Evolutionary conservation across 2,329 filamentous ascomycete species (phyloP), one percentile per base, ranked within the genome.

Genomic region (Monosporascus sp.): DNA sequence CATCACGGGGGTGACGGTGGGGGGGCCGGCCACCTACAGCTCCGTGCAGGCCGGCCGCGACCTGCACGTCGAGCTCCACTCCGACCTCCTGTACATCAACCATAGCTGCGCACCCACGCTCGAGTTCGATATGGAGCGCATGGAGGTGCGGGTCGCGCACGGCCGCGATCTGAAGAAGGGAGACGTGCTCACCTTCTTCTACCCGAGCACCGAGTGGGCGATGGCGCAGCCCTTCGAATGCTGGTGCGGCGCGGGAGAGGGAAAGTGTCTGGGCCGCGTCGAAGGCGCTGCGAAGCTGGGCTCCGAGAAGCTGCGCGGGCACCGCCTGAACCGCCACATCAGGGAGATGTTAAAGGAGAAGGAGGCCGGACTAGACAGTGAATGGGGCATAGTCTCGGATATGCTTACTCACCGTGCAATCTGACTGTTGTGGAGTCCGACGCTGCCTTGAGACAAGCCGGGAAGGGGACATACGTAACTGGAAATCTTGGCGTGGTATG

Each of bases 161-260:
- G 43, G n/a, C 22, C 24, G 24, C 11, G 43, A 46, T 27, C 43
- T 46, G 9, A 26, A 19, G 9, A 16, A 17, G 22, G 43, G 43
- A 14, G 43, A 46, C 14, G 16, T 22, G 17, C 43, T 46, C 11
- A 26, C n/a, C 16, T 90, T 89, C 73, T 90, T 90, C 71, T 90
- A 90, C 62, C 86, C 87, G 4, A 88, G 84, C 51, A 89, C 86
- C 1, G 87, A 90, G 70, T 90, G 85, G 85, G 64, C 76, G 63
- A 89, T 90, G 86, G 82, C 83, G 34, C 86, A 90, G 73, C 78
- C 84, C 4, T 90, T 90, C 65, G 71, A 80, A 55, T 90, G 87
- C 66, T 73, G 80, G 55, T 90, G 87, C 66, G 76, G 77, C 56
- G 76, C 75, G 3, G 60, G 73, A 0, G 71, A 73, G 5, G 60